Evolutionary conservation across 2,329 filamentous ascomycete genomes (phyloP), one percentile per base, ranked within the genome.

Genomic region (Dryadomyces quercivorus): DNA sequence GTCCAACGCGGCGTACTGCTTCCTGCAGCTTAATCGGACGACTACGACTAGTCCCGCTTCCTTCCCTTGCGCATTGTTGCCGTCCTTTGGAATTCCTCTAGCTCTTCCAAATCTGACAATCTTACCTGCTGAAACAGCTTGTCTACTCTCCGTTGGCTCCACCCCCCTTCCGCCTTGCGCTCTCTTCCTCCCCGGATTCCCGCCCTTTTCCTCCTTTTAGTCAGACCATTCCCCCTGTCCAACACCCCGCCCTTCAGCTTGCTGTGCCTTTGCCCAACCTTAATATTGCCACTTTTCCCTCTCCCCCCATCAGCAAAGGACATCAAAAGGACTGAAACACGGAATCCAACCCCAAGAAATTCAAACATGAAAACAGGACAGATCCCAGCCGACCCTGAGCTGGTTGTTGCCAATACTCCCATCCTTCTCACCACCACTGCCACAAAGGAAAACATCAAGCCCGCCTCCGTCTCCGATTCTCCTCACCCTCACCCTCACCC

Each of bases 211-310:
- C 38, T 43, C 8, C 4, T 20, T 8, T 40, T 44, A 51, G 49
- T 18, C 40, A 16, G 21, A 2, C n/a, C 50, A 44, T 20, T 51
- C 31, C 22, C 50, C 50, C 50, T 51, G 50, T 44, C n/a, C 40
- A 16, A 34, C 42, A 44, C 50, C 50, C 40, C 40, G 49, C 22
- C 50, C 21, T 9, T 44, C 50, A 51, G 50, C 50, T 44, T 22
- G 38, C 21, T 51, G 18, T n/a, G 40, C 15, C 18, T 51, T 15
- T 31, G 21, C 50, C n/a, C 42, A 31, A 18, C 42, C 21, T 52
- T 52, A 26, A 34, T 52, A 52, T 52, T 38, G 50, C 50, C 40
- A 52, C 50, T 44, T 51, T 3, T 38, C 36, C 36, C 36, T 34
- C 22, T 16, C 42, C 42, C 13, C 22, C n/a, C 47, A n/a, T 18